Percentiles rank a stretch among this genome's conserved stretches.
These are phyloP conservation scores for Komagataella pseudopastoris DNA, from an alignment of 805 yeast species.

Conservation along the genomic window DNA sequence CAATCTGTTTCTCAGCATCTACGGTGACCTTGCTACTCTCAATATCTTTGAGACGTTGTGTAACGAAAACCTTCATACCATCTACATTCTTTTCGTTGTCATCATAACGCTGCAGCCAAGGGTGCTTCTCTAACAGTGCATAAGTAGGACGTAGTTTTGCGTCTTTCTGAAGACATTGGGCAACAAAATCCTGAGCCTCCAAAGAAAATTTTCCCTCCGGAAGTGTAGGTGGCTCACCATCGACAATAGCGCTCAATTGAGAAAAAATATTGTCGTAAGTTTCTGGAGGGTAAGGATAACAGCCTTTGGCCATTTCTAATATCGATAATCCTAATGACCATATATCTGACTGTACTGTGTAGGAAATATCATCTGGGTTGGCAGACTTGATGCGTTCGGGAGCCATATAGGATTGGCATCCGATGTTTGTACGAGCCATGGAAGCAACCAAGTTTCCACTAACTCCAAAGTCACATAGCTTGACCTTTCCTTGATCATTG, in stretches of 20 bases:
- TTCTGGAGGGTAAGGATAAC: slow-evolving; percentile 95
- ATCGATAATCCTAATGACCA: slow-evolving; percentile 90
- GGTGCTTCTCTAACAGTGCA: slow-evolving; percentile 59
- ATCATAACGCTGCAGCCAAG: slow-evolving; percentile 59
- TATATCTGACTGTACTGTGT: slow-evolving; percentile 87
- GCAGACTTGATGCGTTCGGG: slow-evolving; percentile 83
- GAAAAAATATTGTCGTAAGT: slow-evolving; percentile 82
- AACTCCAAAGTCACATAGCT: slow-evolving; percentile 93
- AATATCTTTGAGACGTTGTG: slow-evolving; percentile 16
- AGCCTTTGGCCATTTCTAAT: slow-evolving; percentile 80
- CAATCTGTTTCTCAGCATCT: slow-evolving; percentile 10
- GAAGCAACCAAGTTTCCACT: slow-evolving; percentile 92
- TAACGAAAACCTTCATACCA: slow-evolving; percentile 18
- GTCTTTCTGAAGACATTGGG: slow-evolving; percentile 61
- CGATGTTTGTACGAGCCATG: slow-evolving; percentile 87
- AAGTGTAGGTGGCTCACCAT: slow-evolving; percentile 79
- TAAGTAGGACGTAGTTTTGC: slow-evolving; percentile 79
- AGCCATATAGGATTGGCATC: slow-evolving; percentile 98
- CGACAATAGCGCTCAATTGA: slow-evolving; percentile 93
- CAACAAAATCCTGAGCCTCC: slow-evolving; percentile 77
- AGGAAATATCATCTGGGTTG: slow-evolving; percentile 64
- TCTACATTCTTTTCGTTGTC: slow-evolving; percentile 17
- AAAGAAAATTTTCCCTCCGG: slow-evolving; percentile 48
- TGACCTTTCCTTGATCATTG: slow-evolving; percentile 66
- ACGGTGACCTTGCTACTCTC: slow-evolving; percentile 5